Conservation (phyloP, 2,329 filamentous ascomycete genomes). For the Penicillium olsonii region DNA sequence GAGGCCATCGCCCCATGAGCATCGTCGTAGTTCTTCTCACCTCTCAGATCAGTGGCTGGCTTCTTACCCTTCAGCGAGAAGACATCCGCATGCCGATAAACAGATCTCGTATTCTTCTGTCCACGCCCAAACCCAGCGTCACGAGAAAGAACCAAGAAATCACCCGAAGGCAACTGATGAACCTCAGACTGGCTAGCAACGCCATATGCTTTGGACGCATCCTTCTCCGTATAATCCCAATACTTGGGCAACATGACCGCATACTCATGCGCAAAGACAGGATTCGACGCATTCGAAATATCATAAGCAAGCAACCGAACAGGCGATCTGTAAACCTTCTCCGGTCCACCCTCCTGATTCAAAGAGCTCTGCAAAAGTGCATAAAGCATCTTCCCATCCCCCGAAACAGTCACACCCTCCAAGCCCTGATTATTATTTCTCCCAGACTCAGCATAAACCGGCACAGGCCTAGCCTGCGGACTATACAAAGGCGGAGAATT, state of each 20-base stretch:
- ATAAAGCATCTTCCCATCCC: conserved; percentile 65
- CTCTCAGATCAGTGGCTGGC: conserved; percentile 62
- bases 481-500: conserved; percentile 65
- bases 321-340: conserved; percentile 57
- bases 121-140: conserved; percentile 64
- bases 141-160: conserved; percentile 68
- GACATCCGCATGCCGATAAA: conserved; percentile 70
- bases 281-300: conserved; percentile 46
- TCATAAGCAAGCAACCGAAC: conserved; percentile 67
- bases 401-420: conserved; percentile 66
- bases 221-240: conserved; percentile 52
- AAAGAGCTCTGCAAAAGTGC: conserved; percentile 67
- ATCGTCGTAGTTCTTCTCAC: conserved; percentile 37
- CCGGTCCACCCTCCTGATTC: conserved; percentile 62
- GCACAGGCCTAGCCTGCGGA: conserved; percentile 50
- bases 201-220: conserved; percentile 51
- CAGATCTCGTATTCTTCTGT: conserved; percentile 51
- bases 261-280: conserved; percentile 61
- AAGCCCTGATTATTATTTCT: conserved; percentile 75
- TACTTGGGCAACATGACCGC: conserved; percentile 66
- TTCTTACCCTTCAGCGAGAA: conserved; percentile 58
- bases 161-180: conserved; percentile 61
- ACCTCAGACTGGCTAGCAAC: conserved; percentile 70
- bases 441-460: conserved; percentile 61
- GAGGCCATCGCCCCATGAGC: conserved; percentile 49